Base-by-base conservation (phyloP, 1,284 basidiomycete genomes). In the Rhodofomes roseus region DNA sequence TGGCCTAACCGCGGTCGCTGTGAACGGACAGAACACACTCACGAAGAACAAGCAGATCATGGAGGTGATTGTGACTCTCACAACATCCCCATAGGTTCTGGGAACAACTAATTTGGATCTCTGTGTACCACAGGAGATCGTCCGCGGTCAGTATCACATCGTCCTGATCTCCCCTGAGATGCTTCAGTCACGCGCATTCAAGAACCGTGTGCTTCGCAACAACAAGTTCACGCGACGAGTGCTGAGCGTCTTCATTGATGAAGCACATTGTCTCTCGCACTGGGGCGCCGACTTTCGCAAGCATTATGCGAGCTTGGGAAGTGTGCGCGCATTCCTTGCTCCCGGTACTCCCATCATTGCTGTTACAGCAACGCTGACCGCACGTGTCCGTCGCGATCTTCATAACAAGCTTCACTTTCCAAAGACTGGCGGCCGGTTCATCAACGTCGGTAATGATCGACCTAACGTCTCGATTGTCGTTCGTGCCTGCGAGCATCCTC, bases 231-330 rank as follows among this genome's bases (percentile, higher is more conserved):
- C 54, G 1, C 34, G 43, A 1, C 41, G 65, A 0, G 37, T 74
- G 9, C 58, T 77, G 0, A 72, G 73, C 0, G 64, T 79, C 0
- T 59, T 78, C 14, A 61, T 78, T 0, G 76, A 78, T 50, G 75
- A 78, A 55, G 76, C 76, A 0, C 77, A 78, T 58, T 70, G 71
- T 53, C 64, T 78, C 0, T 75, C 76, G 0, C 75, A 76, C 58
- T 80, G 77, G 78, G 77, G 76, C 0, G 59, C 64, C 1, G 65
- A 70, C 2, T 79, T 79, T 58, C 70, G 73, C 40, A 79, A 79
- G 68, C 70, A 74, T 43, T 80, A 78, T 41, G 68, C 63, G 0
- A 56, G 61, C 0, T 61, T 80, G 2, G 76, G 76, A 0, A 72
- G 70, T 1, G 43, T 78, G 1, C 70, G 73, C 0, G 70, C 73